These are phyloP conservation scores for Boletus rufocinnamomeus DNA, from an alignment of 768 basidiomycete species.

Conservation along the genomic window DNA sequence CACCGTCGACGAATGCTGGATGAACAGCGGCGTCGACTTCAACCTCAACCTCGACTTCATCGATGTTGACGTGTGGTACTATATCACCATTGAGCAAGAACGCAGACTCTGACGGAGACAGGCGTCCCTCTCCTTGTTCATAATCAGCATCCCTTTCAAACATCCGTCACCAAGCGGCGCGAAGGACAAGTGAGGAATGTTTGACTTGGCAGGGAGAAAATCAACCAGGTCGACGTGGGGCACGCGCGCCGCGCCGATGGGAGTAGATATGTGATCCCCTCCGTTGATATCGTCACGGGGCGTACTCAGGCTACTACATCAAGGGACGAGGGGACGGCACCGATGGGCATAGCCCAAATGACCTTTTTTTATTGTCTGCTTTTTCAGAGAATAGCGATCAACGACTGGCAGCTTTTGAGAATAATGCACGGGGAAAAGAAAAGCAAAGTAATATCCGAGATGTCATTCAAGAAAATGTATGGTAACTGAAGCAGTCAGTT, in stretches of 20 bases:
- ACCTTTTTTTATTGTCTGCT: no score
- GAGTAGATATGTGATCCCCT: neutral
- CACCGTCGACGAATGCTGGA: neutral
- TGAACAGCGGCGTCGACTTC: neutral
- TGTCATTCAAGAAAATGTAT: no score
- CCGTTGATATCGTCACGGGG: neutral
- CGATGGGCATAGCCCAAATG: no score
- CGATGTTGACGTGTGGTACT: neutral
- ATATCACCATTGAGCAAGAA: no score
- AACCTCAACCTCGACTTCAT: neutral
- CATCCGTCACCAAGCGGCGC: neutral
- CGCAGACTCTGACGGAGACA: neutral
- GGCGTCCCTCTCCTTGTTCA: neutral
- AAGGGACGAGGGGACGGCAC: no score
- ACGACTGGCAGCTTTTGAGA: no score
- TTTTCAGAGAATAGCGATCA: no score
- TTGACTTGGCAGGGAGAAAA: neutral
- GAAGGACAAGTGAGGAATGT: neutral
- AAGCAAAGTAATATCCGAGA: no score
- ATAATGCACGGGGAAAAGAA: no score
- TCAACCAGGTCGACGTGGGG: neutral
- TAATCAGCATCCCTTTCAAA: neutral
- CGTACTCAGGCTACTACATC: neutral
- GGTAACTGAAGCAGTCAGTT: no score
- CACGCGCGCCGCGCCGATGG: no score